Conservation (phyloP, 805 yeast genomes). For the Saccharomycopsis sp. region DNA sequence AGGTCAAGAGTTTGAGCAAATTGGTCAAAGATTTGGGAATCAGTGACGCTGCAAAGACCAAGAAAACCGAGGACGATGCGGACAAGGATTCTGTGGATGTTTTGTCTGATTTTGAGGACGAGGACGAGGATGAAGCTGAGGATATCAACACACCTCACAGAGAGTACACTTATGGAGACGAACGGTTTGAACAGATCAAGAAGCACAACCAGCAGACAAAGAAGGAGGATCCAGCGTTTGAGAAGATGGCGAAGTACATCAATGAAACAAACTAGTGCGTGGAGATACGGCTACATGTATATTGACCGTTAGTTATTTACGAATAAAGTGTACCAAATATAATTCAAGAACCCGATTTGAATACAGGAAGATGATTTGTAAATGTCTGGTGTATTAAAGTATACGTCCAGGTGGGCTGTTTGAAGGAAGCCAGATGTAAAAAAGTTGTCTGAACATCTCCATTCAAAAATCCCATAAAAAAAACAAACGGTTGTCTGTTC, state of each 20-base stretch:
- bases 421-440: too few species aligned
- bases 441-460: too few species aligned
- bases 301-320: too few species aligned
- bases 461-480: too few species aligned
- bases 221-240: constrained; percentile 11
- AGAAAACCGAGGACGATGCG: constrained; percentile 32
- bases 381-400: too few species aligned
- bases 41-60: constrained; percentile 28
- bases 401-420: too few species aligned
- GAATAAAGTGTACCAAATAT: background rate
- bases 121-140: constrained; percentile 28
- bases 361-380: too few species aligned
- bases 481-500: too few species aligned
- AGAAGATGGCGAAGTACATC: constrained; percentile 18
- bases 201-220: constrained; percentile 9
- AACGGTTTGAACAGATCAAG: constrained; percentile 18
- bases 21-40: constrained; percentile 86
- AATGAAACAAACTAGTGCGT: constrained; percentile 13
- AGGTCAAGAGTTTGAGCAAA: constrained; percentile 61
- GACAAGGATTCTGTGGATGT: constrained; percentile 42
- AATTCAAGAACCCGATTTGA: too few species aligned
- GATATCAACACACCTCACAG: constrained; percentile 15
- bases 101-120: constrained; percentile 47
- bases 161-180: constrained; percentile 20
- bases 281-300: too few species aligned